A percentile compares a stretch with the other conserved stretches of the same genome.
phyloP scores from a whole-genome alignment of 495 filamentous ascomycete genomes.

The Hyaloscypha variabilis region DNA sequence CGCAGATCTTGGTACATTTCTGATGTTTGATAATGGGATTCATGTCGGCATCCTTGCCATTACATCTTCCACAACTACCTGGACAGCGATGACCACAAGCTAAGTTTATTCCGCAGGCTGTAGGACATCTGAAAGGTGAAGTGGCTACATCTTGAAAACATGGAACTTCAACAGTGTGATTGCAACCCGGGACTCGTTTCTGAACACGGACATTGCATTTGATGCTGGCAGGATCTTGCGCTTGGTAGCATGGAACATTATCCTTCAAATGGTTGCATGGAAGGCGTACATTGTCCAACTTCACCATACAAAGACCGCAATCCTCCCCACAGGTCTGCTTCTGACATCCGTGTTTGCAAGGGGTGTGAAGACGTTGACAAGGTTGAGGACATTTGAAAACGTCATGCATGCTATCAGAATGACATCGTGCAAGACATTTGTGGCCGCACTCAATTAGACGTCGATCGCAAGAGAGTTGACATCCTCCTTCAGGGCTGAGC shows the following conservation, averaged over 20 bases:
- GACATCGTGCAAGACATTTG: constrained; percentile 20
- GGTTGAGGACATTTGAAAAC: constrained; percentile 24
- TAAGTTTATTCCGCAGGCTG: constrained; percentile 17
- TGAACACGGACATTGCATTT: constrained; percentile 19
- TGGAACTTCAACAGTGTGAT: constrained; percentile 11
- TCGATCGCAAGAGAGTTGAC: constrained; percentile 18
- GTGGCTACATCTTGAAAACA: constrained; percentile 16
- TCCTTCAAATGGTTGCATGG: constrained; percentile 25
- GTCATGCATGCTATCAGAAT: constrained; percentile 26
- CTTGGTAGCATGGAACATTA: constrained; percentile 20
- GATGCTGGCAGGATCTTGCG: constrained; percentile 16
- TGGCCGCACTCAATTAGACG: constrained; percentile 24
- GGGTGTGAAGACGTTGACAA: constrained; percentile 21
- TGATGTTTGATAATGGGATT: constrained; percentile 11
- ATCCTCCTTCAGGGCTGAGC: constrained; percentile 30
- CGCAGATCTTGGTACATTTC: constrained; percentile 21
- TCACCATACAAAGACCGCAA: constrained; percentile 20
- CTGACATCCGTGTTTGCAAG: constrained; percentile 23
- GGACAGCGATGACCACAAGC: constrained; percentile 26
- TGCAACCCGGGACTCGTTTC: constrained; percentile 21
- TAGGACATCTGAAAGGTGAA: constrained; percentile 19
- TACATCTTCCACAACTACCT: constrained; percentile 17
- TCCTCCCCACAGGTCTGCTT: constrained; percentile 20
- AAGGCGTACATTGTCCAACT: constrained; percentile 15
- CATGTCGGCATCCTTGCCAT: constrained; percentile 2